These are phyloP conservation scores for Pleurotus giganteus DNA, from an alignment of 768 basidiomycete species.

Conservation along the genomic window DNA sequence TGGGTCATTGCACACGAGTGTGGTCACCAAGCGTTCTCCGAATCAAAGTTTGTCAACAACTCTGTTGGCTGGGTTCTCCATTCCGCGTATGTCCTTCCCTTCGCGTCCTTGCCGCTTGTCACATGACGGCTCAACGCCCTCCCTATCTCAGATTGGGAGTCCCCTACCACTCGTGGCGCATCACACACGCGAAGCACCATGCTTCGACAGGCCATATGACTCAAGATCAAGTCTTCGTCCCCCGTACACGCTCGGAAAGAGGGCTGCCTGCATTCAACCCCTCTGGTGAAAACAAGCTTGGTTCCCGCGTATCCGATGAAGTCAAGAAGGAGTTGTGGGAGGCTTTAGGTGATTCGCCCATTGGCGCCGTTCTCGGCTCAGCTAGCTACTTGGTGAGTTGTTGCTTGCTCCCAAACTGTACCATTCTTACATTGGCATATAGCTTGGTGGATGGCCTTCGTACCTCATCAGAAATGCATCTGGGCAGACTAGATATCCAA, in stretches of 20 bases:
- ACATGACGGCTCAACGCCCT: conserved; percentile 5
- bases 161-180: conserved; percentile 96
- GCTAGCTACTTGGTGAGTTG: conserved; percentile 58
- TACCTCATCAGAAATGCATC: conserved; percentile 84
- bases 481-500: conserved; percentile 81
- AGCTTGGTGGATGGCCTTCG: conserved; percentile 84
- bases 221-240: conserved; percentile 95
- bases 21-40: conserved; percentile 95
- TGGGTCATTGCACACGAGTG: conserved; percentile 97
- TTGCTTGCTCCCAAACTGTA: neutral
- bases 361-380: conserved; percentile 56
- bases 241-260: conserved; percentile 75
- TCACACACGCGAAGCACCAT: conserved; percentile 93
- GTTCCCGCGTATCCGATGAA: conserved; percentile 62
- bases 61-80: conserved; percentile 90
- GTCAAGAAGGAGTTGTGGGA: conserved; percentile 77
- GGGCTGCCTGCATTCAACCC: conserved; percentile 67
- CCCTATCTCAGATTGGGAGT: conserved; percentile 82
- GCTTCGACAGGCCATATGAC: conserved; percentile 92
- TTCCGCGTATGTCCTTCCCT: conserved; percentile 60
- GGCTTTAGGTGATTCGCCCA: conserved; percentile 88
- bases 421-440: neutral
- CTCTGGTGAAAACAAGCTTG: conserved; percentile 61
- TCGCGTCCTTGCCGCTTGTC: conserved; percentile 6
- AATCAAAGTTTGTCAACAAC: conserved; percentile 90